These are phyloP conservation scores for Trichoderma simmonsii DNA, from an alignment of 2,329 filamentous ascomycete genomes.

Conservation along the genomic window DNA sequence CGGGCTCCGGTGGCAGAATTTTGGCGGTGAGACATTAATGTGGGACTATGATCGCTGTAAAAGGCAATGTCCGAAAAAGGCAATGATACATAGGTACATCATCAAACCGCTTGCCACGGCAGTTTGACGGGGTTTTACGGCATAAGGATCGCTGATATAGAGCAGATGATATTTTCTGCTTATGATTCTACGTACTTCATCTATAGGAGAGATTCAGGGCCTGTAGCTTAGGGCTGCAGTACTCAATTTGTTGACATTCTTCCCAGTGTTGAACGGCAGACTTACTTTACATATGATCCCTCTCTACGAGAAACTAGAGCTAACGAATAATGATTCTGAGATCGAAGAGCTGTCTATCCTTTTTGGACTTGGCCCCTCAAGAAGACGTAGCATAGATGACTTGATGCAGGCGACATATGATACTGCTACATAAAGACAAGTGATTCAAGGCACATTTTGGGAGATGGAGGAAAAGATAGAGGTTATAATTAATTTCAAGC, in stretches of 20 bases:
- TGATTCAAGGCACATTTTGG: too few species aligned
- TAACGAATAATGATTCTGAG: too few species aligned
- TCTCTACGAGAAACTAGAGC: too few species aligned
- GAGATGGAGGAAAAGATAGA: too few species aligned
- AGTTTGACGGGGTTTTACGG: background rate
- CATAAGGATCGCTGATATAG: background rate
- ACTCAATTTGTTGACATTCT: background rate
- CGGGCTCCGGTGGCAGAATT: background rate
- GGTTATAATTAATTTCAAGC: too few species aligned
- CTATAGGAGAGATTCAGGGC: background rate
- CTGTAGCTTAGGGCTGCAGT: background rate
- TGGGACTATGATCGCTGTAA: background rate
- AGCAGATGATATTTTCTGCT: background rate
- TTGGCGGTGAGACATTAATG: background rate
- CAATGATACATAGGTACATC: background rate
- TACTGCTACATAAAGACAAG: too few species aligned
- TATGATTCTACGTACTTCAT: background rate
- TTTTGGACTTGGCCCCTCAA: too few species aligned
- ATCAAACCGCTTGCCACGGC: background rate
- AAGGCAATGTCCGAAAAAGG: background rate
- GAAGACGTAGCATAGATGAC: too few species aligned
- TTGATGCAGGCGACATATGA: too few species aligned
- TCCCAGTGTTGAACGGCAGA: too few species aligned
- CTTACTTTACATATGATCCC: too few species aligned
- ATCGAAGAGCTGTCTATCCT: too few species aligned